A percentile compares a stretch with the other conserved stretches of the same genome.
These are phyloP conservation scores for Scenedesmus sp. DNA, from an alignment of 163 green algal species.

Conservation along the genomic window DNA sequence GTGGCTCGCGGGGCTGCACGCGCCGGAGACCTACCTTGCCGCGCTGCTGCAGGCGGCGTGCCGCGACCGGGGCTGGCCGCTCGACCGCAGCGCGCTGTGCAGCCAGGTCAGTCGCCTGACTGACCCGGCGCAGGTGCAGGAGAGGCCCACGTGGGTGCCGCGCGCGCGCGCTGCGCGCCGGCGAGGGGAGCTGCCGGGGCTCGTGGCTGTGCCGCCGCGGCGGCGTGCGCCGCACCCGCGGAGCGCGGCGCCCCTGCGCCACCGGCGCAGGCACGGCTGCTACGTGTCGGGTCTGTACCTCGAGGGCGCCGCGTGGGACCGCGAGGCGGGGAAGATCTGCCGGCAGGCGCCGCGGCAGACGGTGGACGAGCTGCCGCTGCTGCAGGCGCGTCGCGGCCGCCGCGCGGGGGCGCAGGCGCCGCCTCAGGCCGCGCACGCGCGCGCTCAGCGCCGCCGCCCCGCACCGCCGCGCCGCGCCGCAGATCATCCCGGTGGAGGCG, in stretches of 20 bases:
- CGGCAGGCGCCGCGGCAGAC: conserved; percentile 77
- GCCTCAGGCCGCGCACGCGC: no score
- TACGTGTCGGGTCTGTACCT: conserved; percentile 87
- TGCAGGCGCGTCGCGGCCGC: conserved; percentile 44
- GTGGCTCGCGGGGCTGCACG: conserved; percentile 86
- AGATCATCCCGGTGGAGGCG: conserved; percentile 85
- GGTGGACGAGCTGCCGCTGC: conserved; percentile 77
- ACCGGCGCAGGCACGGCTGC: conserved; percentile 67
- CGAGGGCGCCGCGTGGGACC: conserved; percentile 86
- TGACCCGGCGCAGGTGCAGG: conserved; percentile 56
- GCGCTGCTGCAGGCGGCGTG: conserved; percentile 86
- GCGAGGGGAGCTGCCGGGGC: neutral
- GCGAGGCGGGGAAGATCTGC: conserved; percentile 57
- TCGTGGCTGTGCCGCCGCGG: neutral
- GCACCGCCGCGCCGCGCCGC: conserved; percentile 46
- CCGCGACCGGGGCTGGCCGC: conserved; percentile 81
- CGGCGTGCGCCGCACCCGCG: neutral
- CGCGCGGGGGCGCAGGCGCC: no score
- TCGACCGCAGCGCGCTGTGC: conserved; percentile 85
- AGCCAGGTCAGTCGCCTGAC: conserved; percentile 80
- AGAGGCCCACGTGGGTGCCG: conserved; percentile 47
- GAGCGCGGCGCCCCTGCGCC: neutral
- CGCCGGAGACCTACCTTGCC: conserved; percentile 91
- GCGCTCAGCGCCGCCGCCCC: neutral
- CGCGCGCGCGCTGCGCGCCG: no score